Conservation (phyloP, 352 stramenopile genomes). For the Phytophthora sp. region DNA sequence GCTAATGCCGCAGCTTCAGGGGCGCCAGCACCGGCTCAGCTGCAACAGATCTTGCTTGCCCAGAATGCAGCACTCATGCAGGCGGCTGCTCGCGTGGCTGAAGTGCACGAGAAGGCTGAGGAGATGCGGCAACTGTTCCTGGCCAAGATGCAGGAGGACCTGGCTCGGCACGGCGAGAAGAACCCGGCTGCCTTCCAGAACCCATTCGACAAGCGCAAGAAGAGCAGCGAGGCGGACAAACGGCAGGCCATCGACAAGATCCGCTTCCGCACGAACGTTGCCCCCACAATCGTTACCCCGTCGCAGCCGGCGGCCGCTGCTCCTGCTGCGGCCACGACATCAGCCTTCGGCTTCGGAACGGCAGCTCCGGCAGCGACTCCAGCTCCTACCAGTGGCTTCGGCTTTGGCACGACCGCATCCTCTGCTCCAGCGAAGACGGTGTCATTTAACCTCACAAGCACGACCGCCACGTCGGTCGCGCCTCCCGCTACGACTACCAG, state of each 20-base stretch:
- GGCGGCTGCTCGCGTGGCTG: constrained; percentile 71
- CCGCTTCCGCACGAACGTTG: constrained; percentile 76
- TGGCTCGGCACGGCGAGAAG: constrained; percentile 62
- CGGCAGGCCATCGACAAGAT: constrained; percentile 75
- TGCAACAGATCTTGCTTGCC: constrained; percentile 79
- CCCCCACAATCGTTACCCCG: constrained; percentile 64
- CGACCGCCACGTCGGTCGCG: constrained; percentile 31
- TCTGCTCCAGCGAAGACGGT: constrained; percentile 62
- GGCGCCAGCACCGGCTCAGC: constrained; percentile 36
- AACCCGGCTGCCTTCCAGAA: constrained; percentile 71
- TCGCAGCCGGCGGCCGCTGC: constrained; percentile 14
- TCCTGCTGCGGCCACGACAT: constrained; percentile 22
- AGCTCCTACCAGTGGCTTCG: constrained; percentile 43
- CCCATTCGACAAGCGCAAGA: constrained; percentile 81
- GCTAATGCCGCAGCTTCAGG: constrained; percentile 1
- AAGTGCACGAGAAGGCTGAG: constrained; percentile 80
- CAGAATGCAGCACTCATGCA: constrained; percentile 84
- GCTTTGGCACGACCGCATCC: constrained; percentile 29
- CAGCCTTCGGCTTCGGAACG: constrained; percentile 55
- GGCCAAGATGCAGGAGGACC: constrained; percentile 64
- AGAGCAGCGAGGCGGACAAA: constrained; percentile 66
- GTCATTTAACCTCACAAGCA: constrained; percentile 58
- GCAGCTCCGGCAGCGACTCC: constrained; percentile 14
- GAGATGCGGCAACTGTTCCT: constrained; percentile 76
- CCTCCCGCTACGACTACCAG: constrained; percentile 27